A percentile compares a stretch with the other conserved stretches of the same genome.
Conservation (phyloP, 2,329 filamentous ascomycete genomes). For the Fusarium abutilonis region DNA sequence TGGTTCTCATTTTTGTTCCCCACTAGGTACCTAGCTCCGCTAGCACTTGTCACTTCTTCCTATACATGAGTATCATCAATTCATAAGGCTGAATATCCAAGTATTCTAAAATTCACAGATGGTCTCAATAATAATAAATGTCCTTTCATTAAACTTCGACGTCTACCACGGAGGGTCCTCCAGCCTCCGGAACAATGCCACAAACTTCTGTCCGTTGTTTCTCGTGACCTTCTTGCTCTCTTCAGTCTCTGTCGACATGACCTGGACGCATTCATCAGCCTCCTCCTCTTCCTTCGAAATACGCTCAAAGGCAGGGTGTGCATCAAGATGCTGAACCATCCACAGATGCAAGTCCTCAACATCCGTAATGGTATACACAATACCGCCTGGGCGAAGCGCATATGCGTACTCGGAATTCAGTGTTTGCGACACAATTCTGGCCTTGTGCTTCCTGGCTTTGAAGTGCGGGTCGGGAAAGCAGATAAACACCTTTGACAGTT, state of each 20-base stretch:
- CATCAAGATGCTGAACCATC: slow-evolving; percentile 89
- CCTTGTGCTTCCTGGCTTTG: slow-evolving; percentile 97
- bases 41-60: background rate
- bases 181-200: slow-evolving; percentile 84
- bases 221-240: slow-evolving; percentile 96
- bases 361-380: slow-evolving; percentile 96
- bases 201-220: slow-evolving; percentile 90
- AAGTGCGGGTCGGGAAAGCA: slow-evolving; percentile 99
- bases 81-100: background rate
- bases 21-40: no score
- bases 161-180: slow-evolving; percentile 80
- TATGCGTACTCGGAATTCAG: slow-evolving; percentile 95
- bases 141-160: background rate
- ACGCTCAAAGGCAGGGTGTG: slow-evolving; percentile 81
- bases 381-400: slow-evolving; percentile 81
- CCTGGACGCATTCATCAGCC: slow-evolving; percentile 73
- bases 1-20: no score
- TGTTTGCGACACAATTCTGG: slow-evolving; percentile 88
- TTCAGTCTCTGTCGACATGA: slow-evolving; percentile 88
- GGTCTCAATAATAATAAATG: background rate
- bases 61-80: background rate
- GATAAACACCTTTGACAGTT: slow-evolving; percentile 92
- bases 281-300: slow-evolving; percentile 74
- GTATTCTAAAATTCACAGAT: background rate
- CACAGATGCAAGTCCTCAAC: slow-evolving; percentile 92